phyloP scores from a whole-genome alignment of 331 rosid species.

The Acacia concinna region DNA sequence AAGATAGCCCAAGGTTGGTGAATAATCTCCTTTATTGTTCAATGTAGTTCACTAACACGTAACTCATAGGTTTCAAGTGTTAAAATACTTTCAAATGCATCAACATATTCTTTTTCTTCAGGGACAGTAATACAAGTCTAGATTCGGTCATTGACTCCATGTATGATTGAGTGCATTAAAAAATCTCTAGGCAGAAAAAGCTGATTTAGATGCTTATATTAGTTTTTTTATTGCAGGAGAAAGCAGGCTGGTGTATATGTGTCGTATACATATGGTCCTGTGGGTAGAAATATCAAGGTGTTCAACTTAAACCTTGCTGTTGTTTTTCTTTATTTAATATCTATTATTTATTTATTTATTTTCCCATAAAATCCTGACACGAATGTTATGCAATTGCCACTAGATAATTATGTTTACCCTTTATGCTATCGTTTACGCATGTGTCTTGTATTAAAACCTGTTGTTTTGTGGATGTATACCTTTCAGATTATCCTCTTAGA shows the following conservation, averaged over 20 bases:
- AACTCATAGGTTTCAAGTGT: conserved; percentile 9
- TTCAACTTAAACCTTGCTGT: conserved; percentile 18
- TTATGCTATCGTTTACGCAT: conserved; percentile 2
- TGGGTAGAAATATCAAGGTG: conserved; percentile 71
- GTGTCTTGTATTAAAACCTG: conserved; percentile 32
- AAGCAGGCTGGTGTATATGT: conserved; percentile 77
- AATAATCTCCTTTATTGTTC: conserved; percentile 28
- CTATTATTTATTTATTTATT: neutral
- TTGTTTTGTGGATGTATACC: conserved; percentile 23
- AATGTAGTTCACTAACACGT: neutral
- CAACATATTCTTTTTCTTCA: neutral
- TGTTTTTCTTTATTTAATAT: neutral
- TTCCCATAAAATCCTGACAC: neutral
- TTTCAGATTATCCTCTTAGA: conserved; percentile 66
- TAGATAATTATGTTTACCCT: conserved; percentile 8
- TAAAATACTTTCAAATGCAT: neutral
- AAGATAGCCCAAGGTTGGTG: conserved; percentile 73
- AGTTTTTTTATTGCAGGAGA: conserved; percentile 52
- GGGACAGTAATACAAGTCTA: conserved; percentile 4
- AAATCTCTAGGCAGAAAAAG: neutral
- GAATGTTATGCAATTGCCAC: neutral
- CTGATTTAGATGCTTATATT: conserved; percentile 28
- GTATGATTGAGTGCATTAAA: neutral
- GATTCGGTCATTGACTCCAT: neutral
- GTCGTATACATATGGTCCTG: conserved; percentile 71